These are phyloP conservation scores for Paramecium primaurelia DNA, from an alignment of 73 alveolate genomes.

Conservation along the genomic window DNA sequence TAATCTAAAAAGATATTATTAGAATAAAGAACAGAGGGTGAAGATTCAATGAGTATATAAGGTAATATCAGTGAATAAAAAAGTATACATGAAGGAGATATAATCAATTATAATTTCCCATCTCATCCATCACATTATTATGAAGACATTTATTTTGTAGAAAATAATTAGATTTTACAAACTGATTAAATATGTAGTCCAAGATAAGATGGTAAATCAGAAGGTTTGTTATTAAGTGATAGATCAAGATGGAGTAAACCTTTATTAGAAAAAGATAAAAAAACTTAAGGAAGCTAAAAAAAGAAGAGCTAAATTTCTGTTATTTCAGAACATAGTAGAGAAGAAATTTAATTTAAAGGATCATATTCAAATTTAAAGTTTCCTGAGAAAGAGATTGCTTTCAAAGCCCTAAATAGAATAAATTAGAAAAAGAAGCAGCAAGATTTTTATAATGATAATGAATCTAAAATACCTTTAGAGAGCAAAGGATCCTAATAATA, in stretches of 20 bases:
- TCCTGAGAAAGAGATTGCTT: not conserved
- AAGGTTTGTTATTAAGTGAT: not conserved
- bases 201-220: not conserved
- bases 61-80: not conserved
- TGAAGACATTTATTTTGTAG: not conserved
- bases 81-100: not conserved
- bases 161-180: not conserved
- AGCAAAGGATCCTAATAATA: not conserved
- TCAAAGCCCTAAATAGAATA: not conserved
- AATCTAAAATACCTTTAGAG: not conserved
- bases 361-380: not conserved
- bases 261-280: not conserved
- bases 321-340: not conserved
- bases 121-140: not conserved
- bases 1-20: not conserved
- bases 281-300: not conserved
- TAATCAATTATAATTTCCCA: not conserved
- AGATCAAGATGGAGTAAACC: not conserved
- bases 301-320: not conserved
- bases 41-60: not conserved
- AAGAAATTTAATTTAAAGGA: not conserved
- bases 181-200: not conserved
- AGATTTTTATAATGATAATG: not conserved
- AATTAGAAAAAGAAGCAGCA: not conserved
- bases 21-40: not conserved